Percentiles rank a stretch among this genome's conserved stretches.
phyloP scores from a whole-genome alignment of 331 rosid genomes.

The Quercus lobata region DNA sequence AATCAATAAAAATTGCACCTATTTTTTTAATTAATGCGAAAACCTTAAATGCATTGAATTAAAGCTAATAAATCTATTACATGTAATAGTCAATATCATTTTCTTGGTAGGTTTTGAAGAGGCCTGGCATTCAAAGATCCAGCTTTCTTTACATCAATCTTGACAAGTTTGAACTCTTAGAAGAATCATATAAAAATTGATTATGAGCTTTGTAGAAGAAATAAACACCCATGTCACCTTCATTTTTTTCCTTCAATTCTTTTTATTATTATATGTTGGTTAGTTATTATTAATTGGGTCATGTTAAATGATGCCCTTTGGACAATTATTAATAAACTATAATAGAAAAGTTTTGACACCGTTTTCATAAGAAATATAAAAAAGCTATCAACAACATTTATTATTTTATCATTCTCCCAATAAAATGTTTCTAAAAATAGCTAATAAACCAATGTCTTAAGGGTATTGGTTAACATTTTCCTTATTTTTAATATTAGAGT shows the following conservation, averaged over 20 bases:
- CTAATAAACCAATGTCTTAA: too few species aligned
- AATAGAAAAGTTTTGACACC: fast-evolving
- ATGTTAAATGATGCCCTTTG: too few species aligned
- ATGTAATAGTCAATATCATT: conserved; percentile 41
- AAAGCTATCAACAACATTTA: too few species aligned
- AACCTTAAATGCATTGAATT: background rate
- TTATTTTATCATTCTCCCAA: too few species aligned
- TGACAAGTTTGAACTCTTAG: conserved; percentile 36
- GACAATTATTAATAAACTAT: too few species aligned
- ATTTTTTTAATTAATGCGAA: background rate
- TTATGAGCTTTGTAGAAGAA: conserved; percentile 11
- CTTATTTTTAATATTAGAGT: background rate
- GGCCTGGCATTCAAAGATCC: conserved; percentile 1
- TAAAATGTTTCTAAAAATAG: too few species aligned
- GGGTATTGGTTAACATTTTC: too few species aligned
- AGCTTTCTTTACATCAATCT: conserved; percentile 61
- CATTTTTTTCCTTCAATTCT: background rate
- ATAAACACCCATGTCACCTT: conserved; percentile 8
- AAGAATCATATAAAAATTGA: conserved; percentile 8
- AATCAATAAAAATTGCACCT: conserved; percentile 13
- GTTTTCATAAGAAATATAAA: too few species aligned
- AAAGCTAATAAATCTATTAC: conserved; percentile 17
- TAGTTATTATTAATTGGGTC: too few species aligned
- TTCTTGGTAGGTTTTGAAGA: conserved; percentile 81
- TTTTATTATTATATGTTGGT: background rate